Evolutionary conservation across 352 stramenopile species (phyloP), one percentile per base, ranked within the genome.

Genomic region (Phytophthora ramorum): DNA sequence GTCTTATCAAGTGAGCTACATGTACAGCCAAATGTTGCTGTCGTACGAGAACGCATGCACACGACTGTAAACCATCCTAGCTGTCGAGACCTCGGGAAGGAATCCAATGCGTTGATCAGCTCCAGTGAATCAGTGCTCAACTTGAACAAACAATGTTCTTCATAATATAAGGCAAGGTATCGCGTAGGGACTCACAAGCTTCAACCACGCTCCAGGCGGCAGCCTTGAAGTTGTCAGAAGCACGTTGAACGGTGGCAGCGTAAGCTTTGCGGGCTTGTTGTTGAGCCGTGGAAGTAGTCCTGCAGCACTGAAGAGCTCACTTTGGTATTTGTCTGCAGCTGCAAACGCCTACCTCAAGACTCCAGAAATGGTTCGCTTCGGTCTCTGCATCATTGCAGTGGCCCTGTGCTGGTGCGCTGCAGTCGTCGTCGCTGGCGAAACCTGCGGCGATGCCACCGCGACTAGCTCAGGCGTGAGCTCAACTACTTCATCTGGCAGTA

Each of bases 241-340:
- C 4, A 2, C 13, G 22, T 34, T 34, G 35, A 26, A 28, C 16
- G 30, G 16, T 22, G 7, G 24, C 43, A 37, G 53, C 43, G 41
- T 45, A 62, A 62, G n/a, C 54, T 20, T 35, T 44, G 12, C 12
- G 30, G n/a, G 3, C 8, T 13, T 30, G 24, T 20, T 63, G 55
- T 55, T 63, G 47, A 20, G 17, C 44, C 13, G 22, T 54, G 26
- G 5, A 17, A 20, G 40, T 14, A 14, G 9, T 22, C 17, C n/a
- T 22, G 16, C 40, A 46, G 40, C 40, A 2, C 41, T 24, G 4
- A 44, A 45, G 32, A 55, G 16, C 22, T 47, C 51, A 68, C 32
- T 68, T 57, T 17, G 14, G 14, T 12, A 50, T 63, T 52, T 51
- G 24, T 35, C 45, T 41, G 14, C n/a, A 37, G n/a, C 51, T 62